phyloP scores from a whole-genome alignment of 768 basidiomycete genomes.

The Russula foetens region DNA sequence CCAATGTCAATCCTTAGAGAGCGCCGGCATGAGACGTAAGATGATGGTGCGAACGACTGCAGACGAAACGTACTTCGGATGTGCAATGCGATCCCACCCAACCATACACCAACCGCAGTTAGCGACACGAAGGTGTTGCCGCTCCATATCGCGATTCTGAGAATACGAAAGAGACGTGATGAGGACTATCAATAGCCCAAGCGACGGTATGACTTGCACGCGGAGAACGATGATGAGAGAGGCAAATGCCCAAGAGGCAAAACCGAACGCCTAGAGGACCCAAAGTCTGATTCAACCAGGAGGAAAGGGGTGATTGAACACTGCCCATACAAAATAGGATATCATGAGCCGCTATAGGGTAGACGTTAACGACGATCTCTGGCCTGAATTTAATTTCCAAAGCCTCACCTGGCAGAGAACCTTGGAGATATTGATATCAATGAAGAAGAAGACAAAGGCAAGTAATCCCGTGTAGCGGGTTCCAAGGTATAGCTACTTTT shows the following conservation, averaged over 20 bases:
- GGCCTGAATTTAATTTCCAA: not conserved
- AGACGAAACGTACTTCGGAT: not conserved
- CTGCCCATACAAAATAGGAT: not conserved
- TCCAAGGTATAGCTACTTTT: constrained; percentile 6
- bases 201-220: not conserved
- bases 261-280: not conserved
- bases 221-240: not conserved
- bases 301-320: too few species aligned
- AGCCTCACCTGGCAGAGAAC: not conserved
- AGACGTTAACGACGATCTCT: not conserved
- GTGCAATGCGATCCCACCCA: not conserved
- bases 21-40: not conserved
- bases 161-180: not conserved
- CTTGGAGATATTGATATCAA: not conserved
- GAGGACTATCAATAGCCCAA: not conserved
- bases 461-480: not conserved
- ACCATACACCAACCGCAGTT: not conserved
- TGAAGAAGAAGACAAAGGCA: not conserved
- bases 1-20: constrained; percentile 1
- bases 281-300: not conserved
- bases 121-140: not conserved
- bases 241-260: constrained; percentile 1
- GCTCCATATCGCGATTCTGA: constrained; percentile 5
- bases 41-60: not conserved
- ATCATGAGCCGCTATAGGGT: not conserved